A percentile compares a stretch with the other conserved stretches of the same genome.
phyloP scores from a whole-genome alignment of 73 alveolate species.

The Durusdinium trenchii region DNA sequence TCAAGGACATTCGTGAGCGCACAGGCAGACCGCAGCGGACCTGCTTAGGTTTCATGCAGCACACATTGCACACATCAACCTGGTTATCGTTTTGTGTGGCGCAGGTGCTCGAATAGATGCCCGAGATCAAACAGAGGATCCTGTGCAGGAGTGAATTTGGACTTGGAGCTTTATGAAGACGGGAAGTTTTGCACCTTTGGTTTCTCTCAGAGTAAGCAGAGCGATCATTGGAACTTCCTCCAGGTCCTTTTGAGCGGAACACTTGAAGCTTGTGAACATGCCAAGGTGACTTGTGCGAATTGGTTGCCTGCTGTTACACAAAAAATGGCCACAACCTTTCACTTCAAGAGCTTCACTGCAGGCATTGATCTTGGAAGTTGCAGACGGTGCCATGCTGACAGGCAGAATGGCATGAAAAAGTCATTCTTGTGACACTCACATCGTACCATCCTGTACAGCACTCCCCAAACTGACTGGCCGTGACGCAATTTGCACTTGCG shows the following conservation, averaged over 20 bases:
- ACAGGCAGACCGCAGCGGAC: conserved; percentile 4
- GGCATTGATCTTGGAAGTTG: conserved; percentile 92
- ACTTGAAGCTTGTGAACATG: conserved; percentile 91
- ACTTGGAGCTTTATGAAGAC: neutral
- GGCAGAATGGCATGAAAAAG: no score
- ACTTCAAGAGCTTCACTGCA: neutral
- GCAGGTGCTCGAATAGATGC: conserved; percentile 95
- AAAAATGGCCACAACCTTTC: neutral
- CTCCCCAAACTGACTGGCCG: no score
- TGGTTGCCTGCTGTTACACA: neutral
- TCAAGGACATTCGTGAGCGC: conserved; percentile 94
- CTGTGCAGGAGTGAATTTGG: conserved; percentile 36
- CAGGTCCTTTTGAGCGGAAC: conserved; percentile 84
- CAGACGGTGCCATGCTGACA: conserved; percentile 77
- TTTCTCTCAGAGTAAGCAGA: neutral
- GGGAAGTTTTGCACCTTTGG: neutral
- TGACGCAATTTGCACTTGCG: no score
- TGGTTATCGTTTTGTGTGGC: neutral
- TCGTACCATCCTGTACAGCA: no score
- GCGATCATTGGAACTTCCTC: neutral
- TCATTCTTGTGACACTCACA: no score
- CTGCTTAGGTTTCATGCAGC: neutral
- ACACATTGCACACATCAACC: neutral
- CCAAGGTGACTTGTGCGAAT: neutral
- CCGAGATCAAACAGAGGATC: conserved; percentile 93